Percentiles rank a stretch among this genome's conserved stretches.
Evolutionary conservation across 495 filamentous ascomycete genomes (phyloP).

Genomic region (Hypomontagnella monticulosa): DNA sequence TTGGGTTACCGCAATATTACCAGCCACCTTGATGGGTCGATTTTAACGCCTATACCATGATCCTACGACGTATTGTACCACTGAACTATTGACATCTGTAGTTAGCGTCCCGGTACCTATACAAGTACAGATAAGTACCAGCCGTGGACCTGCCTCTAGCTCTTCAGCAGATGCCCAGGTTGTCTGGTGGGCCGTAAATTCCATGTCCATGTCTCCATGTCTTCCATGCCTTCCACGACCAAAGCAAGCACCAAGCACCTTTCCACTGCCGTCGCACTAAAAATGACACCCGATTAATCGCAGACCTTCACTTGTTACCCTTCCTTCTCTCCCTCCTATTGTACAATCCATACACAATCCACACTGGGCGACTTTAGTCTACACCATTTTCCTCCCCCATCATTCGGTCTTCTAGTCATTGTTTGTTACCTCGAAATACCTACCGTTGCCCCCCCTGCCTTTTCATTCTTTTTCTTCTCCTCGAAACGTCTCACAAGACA

Average conservation of each 20-base stretch:
- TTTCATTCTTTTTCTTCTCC: conserved; percentile 21
- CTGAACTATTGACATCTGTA: conserved; percentile 24
- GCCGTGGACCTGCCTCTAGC: neutral
- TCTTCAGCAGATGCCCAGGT: neutral
- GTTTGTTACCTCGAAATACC: conserved; percentile 37
- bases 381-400: conserved; percentile 27
- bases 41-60: conserved; percentile 11
- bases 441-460: conserved; percentile 5
- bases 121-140: conserved; percentile 18
- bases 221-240: neutral
- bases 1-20: conserved; percentile 23
- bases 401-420: conserved; percentile 22
- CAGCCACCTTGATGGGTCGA: conserved; percentile 29
- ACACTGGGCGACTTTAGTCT: conserved; percentile 22
- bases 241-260: conserved; percentile 36
- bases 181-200: conserved; percentile 31
- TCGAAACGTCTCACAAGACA: conserved; percentile 22
- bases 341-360: conserved; percentile 34
- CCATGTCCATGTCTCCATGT: neutral
- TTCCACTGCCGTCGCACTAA: conserved; percentile 44
- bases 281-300: conserved; percentile 45
- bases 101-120: conserved; percentile 22
- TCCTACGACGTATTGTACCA: conserved; percentile 14
- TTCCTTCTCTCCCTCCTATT: conserved; percentile 33
- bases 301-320: conserved; percentile 40